Evolutionary conservation across 495 filamentous ascomycete species (phyloP), one percentile per base, ranked within the genome.

Genomic region (Zalerion maritima): DNA sequence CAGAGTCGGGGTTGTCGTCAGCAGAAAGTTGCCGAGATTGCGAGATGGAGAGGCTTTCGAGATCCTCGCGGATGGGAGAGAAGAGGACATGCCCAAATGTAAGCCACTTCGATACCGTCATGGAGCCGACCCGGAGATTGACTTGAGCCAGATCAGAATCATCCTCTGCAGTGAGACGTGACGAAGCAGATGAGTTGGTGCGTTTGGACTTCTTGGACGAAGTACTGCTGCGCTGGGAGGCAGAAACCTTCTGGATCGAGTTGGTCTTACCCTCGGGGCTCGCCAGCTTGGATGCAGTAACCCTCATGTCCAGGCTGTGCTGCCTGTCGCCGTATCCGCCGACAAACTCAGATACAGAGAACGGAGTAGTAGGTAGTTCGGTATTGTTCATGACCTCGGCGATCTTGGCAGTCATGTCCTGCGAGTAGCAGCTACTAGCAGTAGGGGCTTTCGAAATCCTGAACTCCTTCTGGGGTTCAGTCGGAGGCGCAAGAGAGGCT

Each of bases 61-160:
- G 67, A 30, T 81, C 78, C 14, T 79, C 75, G 33, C 91, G 78
- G 11, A 84, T 81, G 3, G 91, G 89, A 41, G 81, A 91, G 55
- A 99, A 93, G 6, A 99, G 69, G 0, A 96, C 85, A 30, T 86
- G 74, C 9, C 89, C 89, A 52, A 94, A 96, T 5, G 84, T 87
- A 14, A 99, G 67, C 86, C 87, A 96, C 35, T 69, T 69, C 46
- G 60, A 66, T 13, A 71, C 65, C 12, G 65, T 71, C 65, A 71
- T 69, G 14, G 62, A 68, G 22, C 77, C 81, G 3, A 85, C 83
- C 8, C 84, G 68, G 29, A 94, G 71, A 52, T 91, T 89, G 24
- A 80, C 80, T 32, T 78, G 73, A 0, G 79, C 71, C 10, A 71
- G 65, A 5, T 77, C 67, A 8, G 70, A 73, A 29, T 70, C 67